Conservation (phyloP, 129 eudicot genomes). For the sunflower (Helianthus annuus) region HanXRQr2.0-SUNRISE NC_035447.2:8772997-8773496, state of each 20-base stretch:
- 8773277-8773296: background rate
- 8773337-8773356: slow-evolving; percentile 18
- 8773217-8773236: slow-evolving; percentile 14
- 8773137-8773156: too few species aligned
- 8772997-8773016: too few species aligned
- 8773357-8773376: slow-evolving; percentile 10
- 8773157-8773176: too few species aligned
- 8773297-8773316: background rate
- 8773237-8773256: slow-evolving; percentile 42
- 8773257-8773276: slow-evolving; percentile 51
- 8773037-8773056: too few species aligned
- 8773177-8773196: too few species aligned
- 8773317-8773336: slow-evolving; percentile 17
- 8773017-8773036: too few species aligned
- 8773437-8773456: slow-evolving; percentile 28
- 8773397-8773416: slow-evolving; percentile 11
- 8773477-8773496: slow-evolving; percentile 39
- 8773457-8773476: slow-evolving; percentile 28
- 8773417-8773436: slow-evolving; percentile 50
- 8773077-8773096: too few species aligned
- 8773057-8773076: too few species aligned
- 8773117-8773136: too few species aligned
- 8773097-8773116: too few species aligned
- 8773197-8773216: too few species aligned
- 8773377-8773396: slow-evolving; percentile 6